phyloP scores from a whole-genome alignment of 2,329 filamentous ascomycete genomes.

The Diplocarpon rosae region DNA sequence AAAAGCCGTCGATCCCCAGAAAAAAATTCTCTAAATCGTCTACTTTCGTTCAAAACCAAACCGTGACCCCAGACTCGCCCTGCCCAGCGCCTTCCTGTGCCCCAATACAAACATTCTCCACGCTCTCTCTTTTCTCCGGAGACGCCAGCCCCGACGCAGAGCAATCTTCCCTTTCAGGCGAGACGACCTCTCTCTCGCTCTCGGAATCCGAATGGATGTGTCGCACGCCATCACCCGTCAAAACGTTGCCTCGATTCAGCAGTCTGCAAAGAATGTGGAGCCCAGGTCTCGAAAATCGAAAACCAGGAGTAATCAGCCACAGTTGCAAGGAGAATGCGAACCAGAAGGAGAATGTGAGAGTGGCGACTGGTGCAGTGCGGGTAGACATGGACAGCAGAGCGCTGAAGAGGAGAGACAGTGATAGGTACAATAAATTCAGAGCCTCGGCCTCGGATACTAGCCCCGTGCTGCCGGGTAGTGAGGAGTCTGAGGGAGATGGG shows the following conservation, averaged over 20 bases:
- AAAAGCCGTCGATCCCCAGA: slow-evolving; percentile 6
- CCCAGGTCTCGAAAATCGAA: neutral
- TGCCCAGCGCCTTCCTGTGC: neutral
- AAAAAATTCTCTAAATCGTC: neutral
- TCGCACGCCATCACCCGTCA: slow-evolving; percentile 15
- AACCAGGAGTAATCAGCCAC: neutral
- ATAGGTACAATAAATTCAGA: too few species aligned
- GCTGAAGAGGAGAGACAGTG: too few species aligned
- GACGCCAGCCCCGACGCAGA: neutral
- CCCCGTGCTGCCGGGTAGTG: too few species aligned
- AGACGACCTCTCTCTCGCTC: slow-evolving; percentile 12
- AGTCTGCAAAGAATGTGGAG: slow-evolving; percentile 4
- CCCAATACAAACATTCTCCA: neutral
- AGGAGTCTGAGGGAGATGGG: too few species aligned
- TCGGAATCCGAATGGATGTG: slow-evolving; percentile 23
- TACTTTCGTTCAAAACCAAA: neutral
- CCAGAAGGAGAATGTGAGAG: too few species aligned
- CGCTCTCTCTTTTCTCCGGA: neutral
- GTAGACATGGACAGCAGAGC: too few species aligned
- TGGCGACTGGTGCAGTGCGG: too few species aligned
- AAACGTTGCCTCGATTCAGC: neutral
- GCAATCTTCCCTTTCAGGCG: neutral
- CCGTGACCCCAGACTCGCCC: neutral
- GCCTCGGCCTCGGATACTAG: too few species aligned
- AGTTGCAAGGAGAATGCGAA: too few species aligned